Base-by-base conservation (phyloP, 441 rosid genomes). In the Bocquillonia castaneifolia region DNA sequence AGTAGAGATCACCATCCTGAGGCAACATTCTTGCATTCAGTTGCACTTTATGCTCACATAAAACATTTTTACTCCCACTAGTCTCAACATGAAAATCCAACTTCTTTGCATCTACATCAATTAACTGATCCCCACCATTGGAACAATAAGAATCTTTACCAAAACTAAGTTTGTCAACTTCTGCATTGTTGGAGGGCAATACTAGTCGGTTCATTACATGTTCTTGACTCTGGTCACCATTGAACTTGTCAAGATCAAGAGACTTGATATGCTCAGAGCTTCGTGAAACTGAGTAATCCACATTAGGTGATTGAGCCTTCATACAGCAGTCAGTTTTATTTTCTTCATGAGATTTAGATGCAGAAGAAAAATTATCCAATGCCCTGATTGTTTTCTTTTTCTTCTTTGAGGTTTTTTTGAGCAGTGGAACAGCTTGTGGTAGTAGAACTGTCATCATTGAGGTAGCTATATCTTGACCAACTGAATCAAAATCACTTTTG, bases 371-470 rank as follows among this genome's bases (percentile, higher is more conserved):
- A 47, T 72, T 69, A 69, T 65, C 78, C 32, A 78, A 72, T 44
- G 71, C 18, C 58, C 64, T 28, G 52, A 63, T 31, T 4, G 69
- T 44, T 22, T 53, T 68, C 69, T 68, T 80, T 71, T 83, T 86
- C 81, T 83, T 86, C 68, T 73, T 74, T 63, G 86, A 76, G 55
- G 67, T 28, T 70, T 77, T 69, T 71, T 81, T 83, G 64, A 94
- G 92, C 45, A 91, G 79, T 72, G 97, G 97, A 71, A 94, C 68
- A 58, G 94, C 97, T 83, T 83, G 96, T 60, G 99, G 99, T 79
- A 91, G 91, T 73, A 90, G 83, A 73, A 94, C 58, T 20, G 88
- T 80, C 87, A 91, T 85, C 99, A 94, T 94, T 69, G 90, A 78
- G 64, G 78, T 77, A 67, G 87, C 78, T 71, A 82, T 72, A 62